Percentiles rank a stretch among this genome's conserved stretches.
Evolutionary conservation across 495 filamentous ascomycete genomes (phyloP).

Genomic region (Pyronema domesticum): DNA sequence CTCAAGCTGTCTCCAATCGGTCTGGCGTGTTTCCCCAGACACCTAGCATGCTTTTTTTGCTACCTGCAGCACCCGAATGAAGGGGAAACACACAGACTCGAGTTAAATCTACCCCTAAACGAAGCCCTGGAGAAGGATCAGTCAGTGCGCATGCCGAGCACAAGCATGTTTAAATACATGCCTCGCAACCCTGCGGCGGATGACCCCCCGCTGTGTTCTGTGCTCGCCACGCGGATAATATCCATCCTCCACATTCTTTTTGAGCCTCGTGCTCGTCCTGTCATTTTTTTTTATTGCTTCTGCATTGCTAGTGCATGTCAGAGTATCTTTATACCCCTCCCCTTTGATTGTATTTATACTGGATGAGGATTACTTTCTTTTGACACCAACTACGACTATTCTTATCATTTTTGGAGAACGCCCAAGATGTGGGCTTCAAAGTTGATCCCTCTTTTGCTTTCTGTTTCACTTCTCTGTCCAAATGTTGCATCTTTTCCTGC

Average conservation of each 20-base stretch:
- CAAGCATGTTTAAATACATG: too few relatives aligned
- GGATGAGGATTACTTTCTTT: background rate
- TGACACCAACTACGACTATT: background rate
- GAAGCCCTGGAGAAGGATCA: too few relatives aligned
- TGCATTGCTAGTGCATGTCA: background rate
- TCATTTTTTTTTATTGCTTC: background rate
- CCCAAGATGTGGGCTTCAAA: background rate
- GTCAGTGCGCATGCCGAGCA: too few relatives aligned
- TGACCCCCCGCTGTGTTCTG: too few relatives aligned
- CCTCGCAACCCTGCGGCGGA: too few relatives aligned
- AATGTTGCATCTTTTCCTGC: background rate
- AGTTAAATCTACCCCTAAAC: too few relatives aligned
- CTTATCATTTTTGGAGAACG: background rate
- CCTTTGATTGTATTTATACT: background rate
- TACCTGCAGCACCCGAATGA: too few relatives aligned
- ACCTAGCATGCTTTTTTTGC: too few relatives aligned
- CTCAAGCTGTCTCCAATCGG: too few relatives aligned
- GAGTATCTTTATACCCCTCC: background rate
- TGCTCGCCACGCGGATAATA: too few relatives aligned
- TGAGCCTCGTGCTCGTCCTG: background rate
- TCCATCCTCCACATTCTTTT: background rate
- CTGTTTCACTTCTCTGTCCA: background rate
- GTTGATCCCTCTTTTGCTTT: background rate
- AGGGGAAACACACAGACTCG: too few relatives aligned
- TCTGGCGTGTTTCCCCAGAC: too few relatives aligned